Conservation (phyloP, 2,329 filamentous ascomycete genomes). For the Colletotrichum sp. region DNA sequence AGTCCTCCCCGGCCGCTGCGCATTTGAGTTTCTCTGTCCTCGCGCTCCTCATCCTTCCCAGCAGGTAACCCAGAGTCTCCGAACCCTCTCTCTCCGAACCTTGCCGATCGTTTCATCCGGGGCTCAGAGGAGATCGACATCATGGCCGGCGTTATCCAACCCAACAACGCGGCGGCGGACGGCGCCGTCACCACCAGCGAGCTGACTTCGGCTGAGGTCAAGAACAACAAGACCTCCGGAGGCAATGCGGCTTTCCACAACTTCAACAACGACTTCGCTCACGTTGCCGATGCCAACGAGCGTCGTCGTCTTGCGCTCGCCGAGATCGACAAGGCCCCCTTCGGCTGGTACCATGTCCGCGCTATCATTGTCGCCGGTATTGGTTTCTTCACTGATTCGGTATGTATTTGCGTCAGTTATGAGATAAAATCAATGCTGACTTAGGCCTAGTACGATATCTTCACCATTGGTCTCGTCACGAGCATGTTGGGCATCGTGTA, state of each 20-base stretch:
- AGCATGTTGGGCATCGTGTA: constrained; percentile 82
- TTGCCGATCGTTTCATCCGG: constrained; percentile 8
- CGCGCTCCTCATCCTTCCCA: background rate
- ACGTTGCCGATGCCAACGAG: constrained; percentile 75
- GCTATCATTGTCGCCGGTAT: constrained; percentile 81
- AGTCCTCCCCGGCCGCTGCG: background rate
- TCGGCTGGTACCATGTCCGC: constrained; percentile 84
- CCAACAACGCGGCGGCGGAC: background rate
- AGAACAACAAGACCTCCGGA: constrained; percentile 56
- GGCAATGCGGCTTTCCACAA: constrained; percentile 78
- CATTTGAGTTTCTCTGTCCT: background rate
- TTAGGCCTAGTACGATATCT: constrained; percentile 70
- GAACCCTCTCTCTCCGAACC: background rate
- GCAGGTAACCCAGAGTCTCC: background rate
- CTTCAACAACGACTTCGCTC: constrained; percentile 75
- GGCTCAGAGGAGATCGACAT: constrained; percentile 1
- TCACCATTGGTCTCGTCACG: constrained; percentile 75
- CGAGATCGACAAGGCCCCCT: constrained; percentile 81
- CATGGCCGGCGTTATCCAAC: constrained; percentile 10
- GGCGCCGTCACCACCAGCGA: background rate
- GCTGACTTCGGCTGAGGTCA: constrained; percentile 2
- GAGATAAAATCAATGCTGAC: background rate
- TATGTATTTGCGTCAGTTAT: constrained; percentile 17
- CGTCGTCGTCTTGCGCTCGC: constrained; percentile 79
- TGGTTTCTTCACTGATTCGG: constrained; percentile 85